Base-by-base conservation (phyloP, 148 eudicot genomes). In the Cornus controversa region DNA sequence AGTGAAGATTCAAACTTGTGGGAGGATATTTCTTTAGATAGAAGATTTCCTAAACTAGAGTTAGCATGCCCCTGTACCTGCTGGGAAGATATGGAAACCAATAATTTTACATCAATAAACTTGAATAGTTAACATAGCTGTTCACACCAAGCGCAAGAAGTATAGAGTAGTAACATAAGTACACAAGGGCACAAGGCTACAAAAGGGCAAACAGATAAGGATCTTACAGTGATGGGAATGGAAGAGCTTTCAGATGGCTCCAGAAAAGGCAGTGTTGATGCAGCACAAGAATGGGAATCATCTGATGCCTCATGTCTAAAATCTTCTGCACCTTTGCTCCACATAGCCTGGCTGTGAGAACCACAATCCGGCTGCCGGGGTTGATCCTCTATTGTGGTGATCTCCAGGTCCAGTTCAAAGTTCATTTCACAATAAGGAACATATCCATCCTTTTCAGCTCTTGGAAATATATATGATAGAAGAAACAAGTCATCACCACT, bases 341-440 rank as follows among this genome's bases (percentile, higher is more conserved):
- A 14, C 67, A 25, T 36, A 74, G 45, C n/a, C 66, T 64, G 66
- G 67, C 76, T 63, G 36, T 71, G 77, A 81, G 73, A 75, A 67
- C 45, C 11, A 69, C n/a, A 28, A 24, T 80, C 77, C 69, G 76
- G 75, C 64, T 79, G 77, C 47, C 70, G 36, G n/a, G 80, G 74
- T 67, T 73, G 74, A 80, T 81, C 68, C 40, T 75, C 34, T 71
- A 69, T 42, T 63, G 47, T 22, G 37, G 71, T 28, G 66, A 70
- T 16, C 71, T 75, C 73, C 42, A 66, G 72, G 67, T 71, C 29
- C 57, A 53, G 65, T 80, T 83, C 83, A 78, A 79, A 78, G 9
- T 78, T 75, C 37, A 81, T 80, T 66, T 91, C 87, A 83, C 98
- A 87, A 82, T 87, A 93, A 60, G 95, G 97, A 64, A 79, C 60